Evolutionary conservation across 768 basidiomycete genomes (phyloP), one percentile per base, ranked within the genome.

Genomic region (Clavulina sp.): DNA sequence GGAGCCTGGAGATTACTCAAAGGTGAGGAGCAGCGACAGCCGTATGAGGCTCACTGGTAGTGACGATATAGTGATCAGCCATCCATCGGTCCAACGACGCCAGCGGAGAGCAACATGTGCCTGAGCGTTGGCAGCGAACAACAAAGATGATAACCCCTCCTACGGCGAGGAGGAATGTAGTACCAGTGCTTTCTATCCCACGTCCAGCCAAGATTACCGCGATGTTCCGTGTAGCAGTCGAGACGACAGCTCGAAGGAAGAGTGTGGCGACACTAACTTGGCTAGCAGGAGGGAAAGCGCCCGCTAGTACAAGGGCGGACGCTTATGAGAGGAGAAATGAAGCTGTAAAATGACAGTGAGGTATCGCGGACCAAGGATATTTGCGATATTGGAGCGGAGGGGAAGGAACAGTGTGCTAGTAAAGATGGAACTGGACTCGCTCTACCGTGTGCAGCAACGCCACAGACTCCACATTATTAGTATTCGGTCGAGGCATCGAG

Each of bases 391-490:
- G 0, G 70, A 74, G 41, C 71, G 75, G 5, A 76, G 57, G 3
- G 74, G 73, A 5, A 75, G 62, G 59, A 75, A 75, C 44, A 74
- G 71, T 2, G 74, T 73, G 18, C 73, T 72, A 0, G 74, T 67
- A 13, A 75, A 62, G 26, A 75, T 60, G 51, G 75, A 75, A 2
- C 67, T 57, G 1, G 74, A 75, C 38, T 73, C 73, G n/a, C n/a
- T n/a, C n/a, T n/a, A n/a, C n/a, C n/a, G n/a, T n/a, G n/a, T n/a
- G n/a, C n/a, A n/a, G n/a, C n/a, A n/a, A n/a, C n/a, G n/a, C n/a
- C n/a, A n/a, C n/a, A n/a, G n/a, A n/a, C n/a, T n/a, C n/a, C n/a
- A n/a, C n/a, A n/a, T n/a, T n/a, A n/a, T n/a, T n/a, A n/a, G n/a
- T n/a, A n/a, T n/a, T n/a, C n/a, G n/a, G n/a, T n/a, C n/a, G n/a